These are phyloP conservation scores for Alternaria sp. DNA, from an alignment of 2,329 filamentous ascomycete genomes.

Conservation along the genomic window DNA sequence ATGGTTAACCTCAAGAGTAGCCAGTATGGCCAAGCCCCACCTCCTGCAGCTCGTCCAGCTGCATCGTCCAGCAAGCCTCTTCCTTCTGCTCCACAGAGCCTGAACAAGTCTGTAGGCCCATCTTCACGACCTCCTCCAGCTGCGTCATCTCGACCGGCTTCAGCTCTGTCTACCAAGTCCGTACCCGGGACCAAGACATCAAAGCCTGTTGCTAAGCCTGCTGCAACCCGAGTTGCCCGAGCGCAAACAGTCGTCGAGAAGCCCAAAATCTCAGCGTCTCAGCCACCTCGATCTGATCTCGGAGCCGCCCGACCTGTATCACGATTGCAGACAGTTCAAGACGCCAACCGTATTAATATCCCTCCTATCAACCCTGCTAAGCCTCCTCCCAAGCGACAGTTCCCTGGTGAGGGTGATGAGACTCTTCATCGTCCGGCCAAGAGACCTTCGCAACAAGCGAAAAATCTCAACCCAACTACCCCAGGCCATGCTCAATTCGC, in stretches of 20 bases:
- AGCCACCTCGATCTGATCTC: constrained; percentile 58
- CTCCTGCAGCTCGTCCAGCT: constrained; percentile 66
- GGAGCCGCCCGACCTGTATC: constrained; percentile 63
- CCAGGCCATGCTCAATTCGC: constrained; percentile 75
- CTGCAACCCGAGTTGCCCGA: constrained; percentile 37
- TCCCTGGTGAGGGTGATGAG: constrained; percentile 75
- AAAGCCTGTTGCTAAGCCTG: constrained; percentile 33
- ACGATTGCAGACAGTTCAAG: constrained; percentile 69
- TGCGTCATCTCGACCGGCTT: constrained; percentile 38
- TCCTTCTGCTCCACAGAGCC: constrained; percentile 30
- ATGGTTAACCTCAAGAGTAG: constrained; percentile 70
- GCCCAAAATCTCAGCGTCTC: constrained; percentile 53
- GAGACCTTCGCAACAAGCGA: constrained; percentile 53
- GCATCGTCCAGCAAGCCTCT: constrained; percentile 33
- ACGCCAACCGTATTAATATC: constrained; percentile 61
- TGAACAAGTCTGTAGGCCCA: constrained; percentile 53
- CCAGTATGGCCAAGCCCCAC: constrained; percentile 47
- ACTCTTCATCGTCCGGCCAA: constrained; percentile 57
- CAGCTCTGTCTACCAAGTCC: constrained; percentile 37
- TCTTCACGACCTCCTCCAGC: constrained; percentile 61
- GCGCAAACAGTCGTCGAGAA: constrained; percentile 72
- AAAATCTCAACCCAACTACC: constrained; percentile 53
- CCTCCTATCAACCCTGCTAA: constrained; percentile 73
- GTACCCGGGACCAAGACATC: constrained; percentile 30
- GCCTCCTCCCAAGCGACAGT: constrained; percentile 73